phyloP scores from a whole-genome alignment of 257 asterid genomes.

The Schizonepeta tenuifolia region DNA sequence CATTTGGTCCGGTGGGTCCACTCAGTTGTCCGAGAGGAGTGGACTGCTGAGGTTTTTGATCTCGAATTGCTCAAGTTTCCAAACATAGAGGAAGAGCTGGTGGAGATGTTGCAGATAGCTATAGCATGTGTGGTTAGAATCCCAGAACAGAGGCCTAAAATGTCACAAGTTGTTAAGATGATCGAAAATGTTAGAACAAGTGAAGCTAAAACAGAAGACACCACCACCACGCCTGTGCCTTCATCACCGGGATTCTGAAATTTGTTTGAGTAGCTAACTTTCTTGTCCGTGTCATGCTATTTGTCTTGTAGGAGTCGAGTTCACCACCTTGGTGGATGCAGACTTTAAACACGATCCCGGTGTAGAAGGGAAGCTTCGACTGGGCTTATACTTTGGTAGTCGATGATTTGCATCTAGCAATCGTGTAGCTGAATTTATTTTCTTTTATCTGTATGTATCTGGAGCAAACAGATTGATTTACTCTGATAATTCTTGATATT shows the following conservation, averaged over 20 bases:
- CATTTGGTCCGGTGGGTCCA: conserved; percentile 86
- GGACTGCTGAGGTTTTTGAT: conserved; percentile 92
- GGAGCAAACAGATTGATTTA: conserved; percentile 27
- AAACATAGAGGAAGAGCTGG: conserved; percentile 77
- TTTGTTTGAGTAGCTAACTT: not conserved
- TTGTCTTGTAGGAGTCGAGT: conserved; percentile 5
- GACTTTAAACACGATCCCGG: conserved; percentile 20
- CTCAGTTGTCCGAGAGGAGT: conserved; percentile 85
- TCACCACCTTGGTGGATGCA: conserved; percentile 55
- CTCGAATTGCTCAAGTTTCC: conserved; percentile 67
- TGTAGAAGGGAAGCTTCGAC: conserved; percentile 13
- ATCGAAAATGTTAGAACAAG: conserved; percentile 49
- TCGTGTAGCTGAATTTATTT: not conserved
- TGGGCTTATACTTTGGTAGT: not conserved
- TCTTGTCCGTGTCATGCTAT: not conserved
- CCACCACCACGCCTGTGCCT: conserved; percentile 37
- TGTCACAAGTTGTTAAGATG: conserved; percentile 64
- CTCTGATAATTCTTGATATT: conserved; percentile 30
- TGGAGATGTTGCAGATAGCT: conserved; percentile 75
- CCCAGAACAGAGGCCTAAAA: conserved; percentile 74
- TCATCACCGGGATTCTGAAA: conserved; percentile 39
- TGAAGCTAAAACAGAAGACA: conserved; percentile 43
- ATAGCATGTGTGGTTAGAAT: conserved; percentile 70
- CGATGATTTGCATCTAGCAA: conserved; percentile 8
- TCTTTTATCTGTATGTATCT: conserved; percentile 26